Evolutionary conservation across 2,329 filamentous ascomycete species (phyloP), one percentile per base, ranked within the genome.

Genomic region (Xylaria sp.): DNA sequence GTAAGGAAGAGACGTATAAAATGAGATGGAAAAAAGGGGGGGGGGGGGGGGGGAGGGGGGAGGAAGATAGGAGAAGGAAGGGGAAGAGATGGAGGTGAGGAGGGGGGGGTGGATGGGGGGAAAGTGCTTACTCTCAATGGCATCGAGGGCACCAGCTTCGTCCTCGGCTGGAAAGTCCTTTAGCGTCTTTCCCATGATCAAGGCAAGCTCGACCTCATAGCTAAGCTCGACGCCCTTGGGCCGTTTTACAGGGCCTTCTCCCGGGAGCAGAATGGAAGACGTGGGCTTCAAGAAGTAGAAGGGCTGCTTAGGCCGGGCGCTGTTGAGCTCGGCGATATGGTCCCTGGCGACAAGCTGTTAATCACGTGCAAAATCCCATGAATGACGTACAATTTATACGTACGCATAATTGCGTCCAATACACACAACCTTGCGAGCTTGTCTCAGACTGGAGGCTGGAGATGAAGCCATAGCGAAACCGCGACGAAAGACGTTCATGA

Each of bases 221-320:
- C 97, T 95, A 77, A 97, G 85, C 75, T 90, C 91, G 48, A 97
- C 91, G 71, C 95, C 95, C 75, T 86, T 88, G 51, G 96, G 96
- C 53, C 92, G 89, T 74, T 97, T 86, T 57, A 97, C 89, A 3
- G 94, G 91, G 0, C 94, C 94, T 65, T 89, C 87, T 33, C 89
- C 88, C 0, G 93, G 93, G 26, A 92, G 86, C 4, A 98, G 87
- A 74, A 99, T 93, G 3, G 94, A 93, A 48, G 92, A 93, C 0
- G 94, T 84, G 1, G 96, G 96, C 86, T 99, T 99, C 75, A 98
- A 88, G 87, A 99, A 99, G 90, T 97, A 99, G 84, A 99, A 98
- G 31, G 96, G 96, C 82, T 97, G 94, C 81, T 96, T 97, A 59
- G 96, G 96, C 73, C 90, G 89, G 69, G 87, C 86, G 81, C 91